A percentile compares a stretch with the other conserved stretches of the same genome.
These are phyloP conservation scores for Neonectria neomacrospora DNA, from an alignment of 2,329 filamentous ascomycete species.

Conservation along the genomic window DNA sequence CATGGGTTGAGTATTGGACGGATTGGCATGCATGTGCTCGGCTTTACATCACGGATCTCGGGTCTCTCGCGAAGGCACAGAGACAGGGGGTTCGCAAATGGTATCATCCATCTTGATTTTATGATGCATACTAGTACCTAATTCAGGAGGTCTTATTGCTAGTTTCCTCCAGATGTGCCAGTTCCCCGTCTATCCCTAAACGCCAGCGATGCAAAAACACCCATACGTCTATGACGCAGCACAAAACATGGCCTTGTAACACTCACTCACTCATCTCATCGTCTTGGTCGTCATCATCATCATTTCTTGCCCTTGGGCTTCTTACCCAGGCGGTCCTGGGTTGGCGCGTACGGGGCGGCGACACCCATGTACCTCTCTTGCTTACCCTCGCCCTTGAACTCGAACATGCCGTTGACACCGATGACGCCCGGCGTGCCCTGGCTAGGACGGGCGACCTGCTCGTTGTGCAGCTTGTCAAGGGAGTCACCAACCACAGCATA, in stretches of 20 bases:
- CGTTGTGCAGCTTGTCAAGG: slow-evolving; percentile 84
- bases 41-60: background rate
- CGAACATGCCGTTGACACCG: slow-evolving; percentile 59
- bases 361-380: slow-evolving; percentile 62
- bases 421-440: slow-evolving; percentile 63
- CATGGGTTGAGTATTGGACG: slow-evolving; percentile 12
- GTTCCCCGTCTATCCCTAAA: slow-evolving; percentile 18
- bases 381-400: slow-evolving; percentile 59
- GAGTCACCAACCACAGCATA: slow-evolving; percentile 86
- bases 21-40: background rate
- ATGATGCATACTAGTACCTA: background rate
- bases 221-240: slow-evolving; percentile 8
- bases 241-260: slow-evolving; percentile 10
- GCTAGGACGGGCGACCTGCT: slow-evolving; percentile 75
- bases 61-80: background rate
- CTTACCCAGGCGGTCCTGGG: slow-evolving; percentile 60
- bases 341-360: slow-evolving; percentile 67
- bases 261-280: slow-evolving; percentile 20
- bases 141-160: slow-evolving; percentile 15
- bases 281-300: slow-evolving; percentile 32
- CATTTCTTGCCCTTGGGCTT: slow-evolving; percentile 50
- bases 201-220: slow-evolving; percentile 20
- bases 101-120: slow-evolving; percentile 4
- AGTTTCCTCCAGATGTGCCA: slow-evolving; percentile 15
- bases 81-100: slow-evolving; percentile 2